Conservation (phyloP, 192 early-diverging fungal genomes). For the Geranomyces michiganensis region DNA sequence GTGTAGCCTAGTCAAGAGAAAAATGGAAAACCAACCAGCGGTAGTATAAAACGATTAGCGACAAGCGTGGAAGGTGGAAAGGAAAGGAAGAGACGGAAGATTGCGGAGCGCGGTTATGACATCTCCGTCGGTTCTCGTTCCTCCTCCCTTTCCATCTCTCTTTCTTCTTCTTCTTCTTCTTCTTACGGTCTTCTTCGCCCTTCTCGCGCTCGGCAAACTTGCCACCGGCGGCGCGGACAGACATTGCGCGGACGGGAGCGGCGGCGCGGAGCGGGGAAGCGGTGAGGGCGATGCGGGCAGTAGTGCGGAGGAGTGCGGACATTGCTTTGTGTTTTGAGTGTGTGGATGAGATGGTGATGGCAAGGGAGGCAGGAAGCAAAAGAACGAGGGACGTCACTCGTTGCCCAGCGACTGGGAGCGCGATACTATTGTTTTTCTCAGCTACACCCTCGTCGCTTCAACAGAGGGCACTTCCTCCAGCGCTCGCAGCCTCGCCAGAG, state of each 20-base stretch:
- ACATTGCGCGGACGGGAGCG: conserved; percentile 18
- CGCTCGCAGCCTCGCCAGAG: too few relatives aligned
- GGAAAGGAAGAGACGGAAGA: too few relatives aligned
- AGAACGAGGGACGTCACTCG: too few relatives aligned
- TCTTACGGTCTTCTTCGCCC: conserved; percentile 23
- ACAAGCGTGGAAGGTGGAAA: not conserved
- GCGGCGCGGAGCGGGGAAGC: not conserved
- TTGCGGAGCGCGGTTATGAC: too few relatives aligned
- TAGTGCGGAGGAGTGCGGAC: not conserved
- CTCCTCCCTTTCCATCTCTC: too few relatives aligned
- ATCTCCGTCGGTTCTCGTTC: not conserved
- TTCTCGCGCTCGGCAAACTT: conserved; percentile 23
- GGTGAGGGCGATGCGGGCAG: not conserved
- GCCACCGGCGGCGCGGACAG: conserved; percentile 27
- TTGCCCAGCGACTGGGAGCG: too few relatives aligned
- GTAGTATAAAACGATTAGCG: not conserved
- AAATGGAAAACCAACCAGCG: not conserved
- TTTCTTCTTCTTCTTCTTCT: not conserved
- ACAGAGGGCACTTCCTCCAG: too few relatives aligned
- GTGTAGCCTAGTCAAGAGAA: not conserved
- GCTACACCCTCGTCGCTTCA: too few relatives aligned
- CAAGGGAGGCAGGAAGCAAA: too few relatives aligned
- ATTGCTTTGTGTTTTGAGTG: not conserved
- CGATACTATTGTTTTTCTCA: too few relatives aligned
- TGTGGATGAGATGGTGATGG: too few relatives aligned